A percentile compares a stretch with the other conserved stretches of the same genome.
These are phyloP conservation scores for Cylindrotheca fusiformis DNA, from an alignment of 108 stramenopile species.

Conservation along the genomic window DNA sequence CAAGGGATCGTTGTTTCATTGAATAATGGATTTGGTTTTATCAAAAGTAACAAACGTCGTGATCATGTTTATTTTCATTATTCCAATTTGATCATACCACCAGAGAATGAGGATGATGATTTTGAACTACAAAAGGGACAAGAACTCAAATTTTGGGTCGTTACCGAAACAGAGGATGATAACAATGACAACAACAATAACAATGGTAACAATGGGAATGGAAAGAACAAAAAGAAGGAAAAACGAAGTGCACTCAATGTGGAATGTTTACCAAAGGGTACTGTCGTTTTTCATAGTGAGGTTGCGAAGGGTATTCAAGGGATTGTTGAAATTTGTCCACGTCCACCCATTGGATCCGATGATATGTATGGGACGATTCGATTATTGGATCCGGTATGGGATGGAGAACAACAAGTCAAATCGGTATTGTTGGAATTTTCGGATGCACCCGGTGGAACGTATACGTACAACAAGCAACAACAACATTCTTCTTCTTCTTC, in stretches of 20 bases:
- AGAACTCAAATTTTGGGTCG: constrained; percentile 75
- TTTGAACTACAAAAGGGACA: constrained; percentile 52
- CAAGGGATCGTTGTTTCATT: constrained; percentile 59
- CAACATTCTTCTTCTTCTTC: constrained; percentile 8
- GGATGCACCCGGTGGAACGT: constrained; percentile 64
- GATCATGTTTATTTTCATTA: constrained; percentile 76
- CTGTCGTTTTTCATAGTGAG: constrained; percentile 60
- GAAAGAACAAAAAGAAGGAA: too few species aligned
- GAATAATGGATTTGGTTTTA: constrained; percentile 65
- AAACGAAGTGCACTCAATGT: constrained; percentile 62
- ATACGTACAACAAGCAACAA: constrained; percentile 43
- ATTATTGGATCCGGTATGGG: constrained; percentile 28
- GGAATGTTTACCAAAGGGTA: constrained; percentile 55
- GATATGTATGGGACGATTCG: constrained; percentile 43
- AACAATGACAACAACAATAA: too few species aligned
- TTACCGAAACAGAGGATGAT: constrained; percentile 16
- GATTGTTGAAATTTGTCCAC: constrained; percentile 50
- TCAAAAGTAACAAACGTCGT: constrained; percentile 46
- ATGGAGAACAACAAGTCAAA: constrained; percentile 25
- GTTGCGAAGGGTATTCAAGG: constrained; percentile 68
- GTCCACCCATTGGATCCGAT: constrained; percentile 31
- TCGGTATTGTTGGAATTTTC: constrained; percentile 48
- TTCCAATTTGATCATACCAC: constrained; percentile 40
- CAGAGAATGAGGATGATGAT: constrained; percentile 33
- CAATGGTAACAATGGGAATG: constrained; percentile 1